phyloP scores from a whole-genome alignment of 2,329 filamentous ascomycete species.

The Pseudonectria buxi region DNA sequence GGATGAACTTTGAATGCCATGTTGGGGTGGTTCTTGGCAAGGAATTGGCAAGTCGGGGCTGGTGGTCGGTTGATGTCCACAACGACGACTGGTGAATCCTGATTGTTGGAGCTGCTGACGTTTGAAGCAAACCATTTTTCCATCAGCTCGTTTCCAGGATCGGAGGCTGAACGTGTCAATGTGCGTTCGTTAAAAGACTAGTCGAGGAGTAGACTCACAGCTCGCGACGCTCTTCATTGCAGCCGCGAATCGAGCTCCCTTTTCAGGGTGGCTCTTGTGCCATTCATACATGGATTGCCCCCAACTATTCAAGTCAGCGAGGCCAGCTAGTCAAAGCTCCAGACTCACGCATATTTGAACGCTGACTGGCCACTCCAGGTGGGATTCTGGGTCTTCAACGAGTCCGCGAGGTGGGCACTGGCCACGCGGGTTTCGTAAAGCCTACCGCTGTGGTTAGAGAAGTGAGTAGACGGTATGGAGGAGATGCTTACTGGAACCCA shows the following conservation, averaged over 20 bases:
- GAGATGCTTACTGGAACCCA: constrained; percentile 11
- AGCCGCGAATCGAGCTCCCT: constrained; percentile 28
- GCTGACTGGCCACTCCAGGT: constrained; percentile 14
- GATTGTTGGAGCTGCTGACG: background rate
- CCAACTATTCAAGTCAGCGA: constrained; percentile 6
- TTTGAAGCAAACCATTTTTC: constrained; percentile 5
- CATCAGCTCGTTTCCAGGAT: constrained; percentile 8
- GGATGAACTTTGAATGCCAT: constrained; percentile 1
- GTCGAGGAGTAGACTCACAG: constrained; percentile 1
- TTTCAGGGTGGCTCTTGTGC: constrained; percentile 26
- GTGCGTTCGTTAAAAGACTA: constrained; percentile 33
- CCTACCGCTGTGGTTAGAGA: background rate
- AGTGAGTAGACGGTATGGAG: background rate
- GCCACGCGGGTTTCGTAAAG: constrained; percentile 14
- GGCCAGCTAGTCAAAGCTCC: background rate
- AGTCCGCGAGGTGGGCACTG: constrained; percentile 13
- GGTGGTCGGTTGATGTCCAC: constrained; percentile 8
- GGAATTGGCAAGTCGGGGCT: constrained; percentile 2
- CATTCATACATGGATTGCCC: constrained; percentile 16
- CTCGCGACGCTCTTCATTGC: constrained; percentile 11
- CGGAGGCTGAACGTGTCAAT: constrained; percentile 5
- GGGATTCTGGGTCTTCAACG: constrained; percentile 7
- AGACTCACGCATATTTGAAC: constrained; percentile 13
- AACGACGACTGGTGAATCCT: background rate
- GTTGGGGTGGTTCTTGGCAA: constrained; percentile 3